Conservation (phyloP, 176 grass and related monocot genomes). For the Oryza glaberrima region DNA sequence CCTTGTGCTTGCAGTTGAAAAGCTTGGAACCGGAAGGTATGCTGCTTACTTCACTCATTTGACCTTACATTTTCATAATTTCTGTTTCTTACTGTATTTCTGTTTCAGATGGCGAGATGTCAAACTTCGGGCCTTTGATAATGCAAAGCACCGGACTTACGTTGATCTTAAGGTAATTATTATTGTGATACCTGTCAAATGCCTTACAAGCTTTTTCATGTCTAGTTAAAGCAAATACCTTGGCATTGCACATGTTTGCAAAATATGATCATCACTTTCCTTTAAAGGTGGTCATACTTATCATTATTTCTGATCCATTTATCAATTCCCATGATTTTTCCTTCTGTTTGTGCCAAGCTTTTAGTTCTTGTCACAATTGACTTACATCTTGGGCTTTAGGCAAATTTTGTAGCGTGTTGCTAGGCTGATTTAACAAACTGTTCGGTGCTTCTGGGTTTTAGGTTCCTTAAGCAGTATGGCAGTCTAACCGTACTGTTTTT, state of each 20-base stretch:
- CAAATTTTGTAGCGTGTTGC: not conserved
- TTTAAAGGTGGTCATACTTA: constrained; percentile 14
- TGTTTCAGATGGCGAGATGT: constrained; percentile 91
- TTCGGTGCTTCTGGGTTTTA: constrained; percentile 51
- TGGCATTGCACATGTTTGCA: constrained; percentile 13
- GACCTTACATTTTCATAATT: not conserved
- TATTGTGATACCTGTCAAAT: constrained; percentile 14
- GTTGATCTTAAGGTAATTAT: constrained; percentile 98
- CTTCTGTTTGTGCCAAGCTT: constrained; percentile 9
- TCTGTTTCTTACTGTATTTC: constrained; percentile 40
- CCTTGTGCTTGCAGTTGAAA: constrained; percentile 91
- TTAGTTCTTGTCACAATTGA: not conserved
- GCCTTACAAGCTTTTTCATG: constrained; percentile 1
- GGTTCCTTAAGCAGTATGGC: constrained; percentile 34
- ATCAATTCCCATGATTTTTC: not conserved
- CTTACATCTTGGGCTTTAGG: not conserved
- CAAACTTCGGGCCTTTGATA: constrained; percentile 94
- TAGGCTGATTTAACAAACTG: constrained; percentile 40
- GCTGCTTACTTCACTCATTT: constrained; percentile 32
- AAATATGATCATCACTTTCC: not conserved
- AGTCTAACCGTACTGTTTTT: constrained; percentile 38
- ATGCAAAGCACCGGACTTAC: constrained; percentile 89
- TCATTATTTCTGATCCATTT: constrained; percentile 6
- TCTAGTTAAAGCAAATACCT: constrained; percentile 37
- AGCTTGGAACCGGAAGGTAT: constrained; percentile 99